These are phyloP conservation scores for Tephrocybe sp. DNA, from an alignment of 768 basidiomycete genomes.

Conservation along the genomic window DNA sequence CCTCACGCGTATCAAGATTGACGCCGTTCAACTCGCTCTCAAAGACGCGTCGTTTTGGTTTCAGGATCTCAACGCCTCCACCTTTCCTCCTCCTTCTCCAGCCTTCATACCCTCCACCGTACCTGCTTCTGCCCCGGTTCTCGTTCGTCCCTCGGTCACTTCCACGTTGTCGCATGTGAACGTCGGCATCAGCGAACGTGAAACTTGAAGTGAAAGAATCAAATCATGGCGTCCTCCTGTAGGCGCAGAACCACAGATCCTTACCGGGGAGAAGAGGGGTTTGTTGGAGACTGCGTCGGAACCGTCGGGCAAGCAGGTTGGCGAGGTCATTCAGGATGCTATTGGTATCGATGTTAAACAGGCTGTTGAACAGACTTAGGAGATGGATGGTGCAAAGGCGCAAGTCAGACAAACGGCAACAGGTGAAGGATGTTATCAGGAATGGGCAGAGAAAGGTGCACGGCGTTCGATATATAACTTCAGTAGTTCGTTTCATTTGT, in stretches of 20 bases:
- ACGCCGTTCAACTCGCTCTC: conserved; percentile 67
- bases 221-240: conserved; percentile 62
- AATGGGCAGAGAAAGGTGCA: conserved; percentile 12
- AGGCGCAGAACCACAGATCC: conserved; percentile 73
- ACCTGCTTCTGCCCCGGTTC: conserved; percentile 32
- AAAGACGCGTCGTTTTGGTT: conserved; percentile 78
- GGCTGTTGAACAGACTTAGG: conserved; percentile 15
- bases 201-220: too few species aligned
- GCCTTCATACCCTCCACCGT: conserved; percentile 56
- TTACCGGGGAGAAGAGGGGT: conserved; percentile 64
- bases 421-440: conserved; percentile 33
- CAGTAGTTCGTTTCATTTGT: too few species aligned
- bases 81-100: conserved; percentile 54
- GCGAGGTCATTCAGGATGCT: conserved; percentile 27
- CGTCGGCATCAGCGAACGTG: conserved; percentile 58
- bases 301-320: too few species aligned
- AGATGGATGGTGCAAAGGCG: conserved; percentile 19
- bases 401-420: conserved; percentile 22
- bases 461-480: too few species aligned
- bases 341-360: conserved; percentile 28
- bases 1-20: conserved; percentile 61
- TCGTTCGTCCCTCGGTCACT: conserved; percentile 45
- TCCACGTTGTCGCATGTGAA: conserved; percentile 54
- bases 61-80: conserved; percentile 52
- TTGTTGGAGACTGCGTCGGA: too few species aligned